phyloP scores from a whole-genome alignment of 176 grass and related monocot genomes.

The Ensete ventricosum region DNA sequence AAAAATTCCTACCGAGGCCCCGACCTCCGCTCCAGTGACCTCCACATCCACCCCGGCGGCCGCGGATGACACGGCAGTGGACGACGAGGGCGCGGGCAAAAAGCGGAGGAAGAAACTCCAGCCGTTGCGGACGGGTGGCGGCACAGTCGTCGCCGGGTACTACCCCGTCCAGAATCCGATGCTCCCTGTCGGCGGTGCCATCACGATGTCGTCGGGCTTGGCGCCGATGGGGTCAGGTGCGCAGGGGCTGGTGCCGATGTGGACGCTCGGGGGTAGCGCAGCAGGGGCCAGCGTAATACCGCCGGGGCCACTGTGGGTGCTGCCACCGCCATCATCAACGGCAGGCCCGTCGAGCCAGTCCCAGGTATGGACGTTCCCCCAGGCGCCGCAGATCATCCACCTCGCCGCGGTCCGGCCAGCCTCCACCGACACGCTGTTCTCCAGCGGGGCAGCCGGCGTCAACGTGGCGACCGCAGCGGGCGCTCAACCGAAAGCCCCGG shows the following conservation, averaged over 20 bases:
- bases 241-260: slow-evolving; percentile 9
- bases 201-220: slow-evolving; percentile 13
- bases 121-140: background rate
- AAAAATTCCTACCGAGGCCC: background rate
- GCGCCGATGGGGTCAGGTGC: background rate
- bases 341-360: slow-evolving; percentile 3
- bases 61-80: background rate
- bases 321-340: background rate
- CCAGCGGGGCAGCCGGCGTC: background rate
- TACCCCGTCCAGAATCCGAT: slow-evolving; percentile 14
- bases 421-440: background rate
- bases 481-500: background rate
- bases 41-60: background rate
- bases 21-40: background rate
- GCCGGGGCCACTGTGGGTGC: background rate
- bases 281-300: background rate
- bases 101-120: slow-evolving; percentile 1
- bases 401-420: background rate
- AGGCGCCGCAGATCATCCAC: slow-evolving; percentile 13
- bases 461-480: background rate
- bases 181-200: slow-evolving; percentile 12
- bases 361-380: slow-evolving; percentile 4
- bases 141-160: slow-evolving; percentile 5
- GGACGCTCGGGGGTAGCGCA: background rate
- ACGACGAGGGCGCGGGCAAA: background rate